Conservation (phyloP, 2,329 filamentous ascomycete species). For the Aspergillus felis region DNA sequence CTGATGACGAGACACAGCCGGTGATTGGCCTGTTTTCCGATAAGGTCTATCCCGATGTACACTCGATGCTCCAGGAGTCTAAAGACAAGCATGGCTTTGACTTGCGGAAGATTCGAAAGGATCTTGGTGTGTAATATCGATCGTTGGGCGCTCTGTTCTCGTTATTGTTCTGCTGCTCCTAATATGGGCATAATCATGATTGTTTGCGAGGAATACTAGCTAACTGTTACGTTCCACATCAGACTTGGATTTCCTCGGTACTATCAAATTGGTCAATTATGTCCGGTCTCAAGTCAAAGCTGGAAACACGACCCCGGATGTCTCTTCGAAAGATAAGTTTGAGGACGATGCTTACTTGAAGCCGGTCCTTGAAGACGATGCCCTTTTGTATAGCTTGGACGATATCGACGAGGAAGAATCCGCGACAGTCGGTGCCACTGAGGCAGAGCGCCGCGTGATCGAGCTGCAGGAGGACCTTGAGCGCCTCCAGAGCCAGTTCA, state of each 20-base stretch:
- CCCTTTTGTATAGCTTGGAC: conserved; percentile 80
- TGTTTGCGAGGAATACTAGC: conserved; percentile 1
- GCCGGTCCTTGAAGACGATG: conserved; percentile 84
- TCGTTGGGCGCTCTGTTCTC: neutral
- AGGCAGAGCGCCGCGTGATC: conserved; percentile 49
- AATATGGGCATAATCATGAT: neutral
- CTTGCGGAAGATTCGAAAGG: conserved; percentile 57
- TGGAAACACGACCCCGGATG: conserved; percentile 47
- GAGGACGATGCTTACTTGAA: conserved; percentile 77
- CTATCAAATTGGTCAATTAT: conserved; percentile 72
- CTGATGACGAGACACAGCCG: conserved; percentile 59
- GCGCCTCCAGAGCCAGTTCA: conserved; percentile 58
- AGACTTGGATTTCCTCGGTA: conserved; percentile 67
- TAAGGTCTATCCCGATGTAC: conserved; percentile 60
- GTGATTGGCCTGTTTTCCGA: conserved; percentile 68
- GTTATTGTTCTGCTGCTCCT: conserved; percentile 8
- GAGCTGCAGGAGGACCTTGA: conserved; percentile 61
- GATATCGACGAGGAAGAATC: conserved; percentile 56
- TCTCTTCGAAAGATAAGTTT: conserved; percentile 61
- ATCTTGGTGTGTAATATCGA: conserved; percentile 40
- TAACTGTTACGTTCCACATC: conserved; percentile 27
- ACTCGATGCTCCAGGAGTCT: conserved; percentile 65
- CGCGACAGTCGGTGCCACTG: conserved; percentile 24
- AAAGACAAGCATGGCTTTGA: conserved; percentile 65
- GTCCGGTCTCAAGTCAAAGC: conserved; percentile 46